Conservation (phyloP, 768 basidiomycete genomes). For the Russula dissimulans region DNA sequence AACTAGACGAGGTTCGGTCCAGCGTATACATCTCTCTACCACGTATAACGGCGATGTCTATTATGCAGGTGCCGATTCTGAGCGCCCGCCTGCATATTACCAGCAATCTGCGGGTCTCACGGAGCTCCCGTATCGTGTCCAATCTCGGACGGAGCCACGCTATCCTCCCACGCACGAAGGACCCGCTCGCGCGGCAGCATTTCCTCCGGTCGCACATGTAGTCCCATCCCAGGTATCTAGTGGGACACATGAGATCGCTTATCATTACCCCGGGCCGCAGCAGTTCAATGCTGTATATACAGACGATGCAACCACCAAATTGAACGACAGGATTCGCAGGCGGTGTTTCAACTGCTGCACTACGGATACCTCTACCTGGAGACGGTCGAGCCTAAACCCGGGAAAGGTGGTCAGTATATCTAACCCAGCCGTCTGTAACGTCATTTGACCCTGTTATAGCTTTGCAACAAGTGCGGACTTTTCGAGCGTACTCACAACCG, state of each 20-base stretch:
- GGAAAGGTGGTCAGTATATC: slow-evolving; percentile 56
- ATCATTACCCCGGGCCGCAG: slow-evolving; percentile 33
- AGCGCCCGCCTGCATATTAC: slow-evolving; percentile 16
- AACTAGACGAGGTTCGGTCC: slow-evolving; percentile 33
- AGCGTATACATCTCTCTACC: slow-evolving; percentile 31
- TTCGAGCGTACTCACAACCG: slow-evolving; percentile 77
- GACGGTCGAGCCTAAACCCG: slow-evolving; percentile 64
- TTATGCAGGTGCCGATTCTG: slow-evolving; percentile 12
- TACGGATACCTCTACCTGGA: slow-evolving; percentile 77
- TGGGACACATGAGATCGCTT: slow-evolving; percentile 22
- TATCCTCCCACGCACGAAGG: slow-evolving; percentile 18
- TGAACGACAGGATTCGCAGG: slow-evolving; percentile 65
- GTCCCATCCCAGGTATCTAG: slow-evolving; percentile 20
- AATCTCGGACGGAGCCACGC: slow-evolving; percentile 16
- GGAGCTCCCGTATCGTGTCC: slow-evolving; percentile 14
- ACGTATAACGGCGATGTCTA: slow-evolving; percentile 28
- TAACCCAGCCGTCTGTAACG: background rate
- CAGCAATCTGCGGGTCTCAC: background rate
- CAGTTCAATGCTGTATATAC: slow-evolving; percentile 43
- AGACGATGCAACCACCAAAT: slow-evolving; percentile 73
- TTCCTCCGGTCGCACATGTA: slow-evolving; percentile 22
- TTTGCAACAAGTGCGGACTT: slow-evolving; percentile 61
- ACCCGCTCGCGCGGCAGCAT: slow-evolving; percentile 7
- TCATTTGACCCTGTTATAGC: slow-evolving; percentile 23
- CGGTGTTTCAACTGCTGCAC: slow-evolving; percentile 82